phyloP scores from a whole-genome alignment of 1,284 basidiomycete genomes.

The Moniliella sp. region DNA sequence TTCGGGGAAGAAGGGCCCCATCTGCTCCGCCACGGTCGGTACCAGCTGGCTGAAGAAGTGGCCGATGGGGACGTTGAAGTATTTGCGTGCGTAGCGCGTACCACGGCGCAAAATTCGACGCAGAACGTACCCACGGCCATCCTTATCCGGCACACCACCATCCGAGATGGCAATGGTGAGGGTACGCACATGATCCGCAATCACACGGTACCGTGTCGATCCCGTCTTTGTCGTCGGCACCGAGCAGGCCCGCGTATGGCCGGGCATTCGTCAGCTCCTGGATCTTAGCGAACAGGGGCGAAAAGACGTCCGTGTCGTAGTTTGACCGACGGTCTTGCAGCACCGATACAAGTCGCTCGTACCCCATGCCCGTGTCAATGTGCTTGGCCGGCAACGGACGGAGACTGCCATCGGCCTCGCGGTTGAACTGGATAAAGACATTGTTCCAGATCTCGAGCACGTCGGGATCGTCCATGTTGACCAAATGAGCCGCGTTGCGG shows the following conservation, averaged over 20 bases:
- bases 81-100: conserved; percentile 80
- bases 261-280: conserved; percentile 72
- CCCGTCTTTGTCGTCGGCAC: conserved; percentile 74
- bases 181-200: conserved; percentile 88
- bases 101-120: conserved; percentile 75
- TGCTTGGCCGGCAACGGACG: conserved; percentile 70
- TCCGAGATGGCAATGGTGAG: conserved; percentile 86
- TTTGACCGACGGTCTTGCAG: conserved; percentile 78
- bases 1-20: conserved; percentile 81
- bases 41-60: conserved; percentile 80
- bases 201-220: conserved; percentile 92
- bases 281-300: conserved; percentile 67
- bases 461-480: conserved; percentile 82
- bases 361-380: conserved; percentile 96
- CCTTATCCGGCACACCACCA: conserved; percentile 83
- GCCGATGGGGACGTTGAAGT: conserved; percentile 78
- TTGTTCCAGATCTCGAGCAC: conserved; percentile 99
- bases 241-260: conserved; percentile 69
- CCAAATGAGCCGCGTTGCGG: conserved; percentile 68
- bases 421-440: conserved; percentile 96
- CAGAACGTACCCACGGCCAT: conserved; percentile 84
- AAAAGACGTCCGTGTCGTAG: conserved; percentile 90
- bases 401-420: conserved; percentile 66
- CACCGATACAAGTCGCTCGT: conserved; percentile 83
- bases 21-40: conserved; percentile 66